phyloP scores from a whole-genome alignment of 1,284 basidiomycete species.

The Stereum hirsutum region DNA sequence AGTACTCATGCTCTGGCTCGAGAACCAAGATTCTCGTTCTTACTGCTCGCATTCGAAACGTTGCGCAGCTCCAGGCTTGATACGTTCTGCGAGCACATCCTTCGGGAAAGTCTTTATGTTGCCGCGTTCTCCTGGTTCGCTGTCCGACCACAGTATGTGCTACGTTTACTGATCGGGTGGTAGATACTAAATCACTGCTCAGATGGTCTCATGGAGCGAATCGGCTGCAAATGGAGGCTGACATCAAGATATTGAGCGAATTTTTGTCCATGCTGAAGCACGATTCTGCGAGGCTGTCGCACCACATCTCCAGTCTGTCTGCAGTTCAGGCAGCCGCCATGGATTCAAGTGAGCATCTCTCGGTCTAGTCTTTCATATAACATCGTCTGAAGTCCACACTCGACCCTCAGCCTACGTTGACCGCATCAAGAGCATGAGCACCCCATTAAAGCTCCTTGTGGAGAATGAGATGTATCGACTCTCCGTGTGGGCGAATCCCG shows the following conservation, averaged over 20 bases:
- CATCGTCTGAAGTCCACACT: not conserved
- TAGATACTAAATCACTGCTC: not conserved
- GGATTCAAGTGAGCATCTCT: conserved; percentile 32
- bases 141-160: conserved; percentile 67
- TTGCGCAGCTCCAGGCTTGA: conserved; percentile 87
- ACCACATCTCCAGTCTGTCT: conserved; percentile 64
- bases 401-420: conserved; percentile 9
- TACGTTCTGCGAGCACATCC: conserved; percentile 68
- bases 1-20: conserved; percentile 91
- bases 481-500: conserved; percentile 87
- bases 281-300: conserved; percentile 61
- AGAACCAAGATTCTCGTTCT: conserved; percentile 82
- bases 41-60: conserved; percentile 91
- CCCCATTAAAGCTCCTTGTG: conserved; percentile 73
- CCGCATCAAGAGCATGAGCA: conserved; percentile 54
- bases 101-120: conserved; percentile 73
- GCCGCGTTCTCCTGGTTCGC: conserved; percentile 91
- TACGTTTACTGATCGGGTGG: not conserved
- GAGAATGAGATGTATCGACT: conserved; percentile 88
- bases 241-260: conserved; percentile 82
- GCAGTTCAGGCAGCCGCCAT: conserved; percentile 38
- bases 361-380: not conserved
- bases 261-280: conserved; percentile 71
- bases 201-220: conserved; percentile 96
- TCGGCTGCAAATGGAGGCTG: conserved; percentile 82